phyloP scores from a whole-genome alignment of 2,329 filamentous ascomycete genomes.

The Alternaria burnsii region DNA sequence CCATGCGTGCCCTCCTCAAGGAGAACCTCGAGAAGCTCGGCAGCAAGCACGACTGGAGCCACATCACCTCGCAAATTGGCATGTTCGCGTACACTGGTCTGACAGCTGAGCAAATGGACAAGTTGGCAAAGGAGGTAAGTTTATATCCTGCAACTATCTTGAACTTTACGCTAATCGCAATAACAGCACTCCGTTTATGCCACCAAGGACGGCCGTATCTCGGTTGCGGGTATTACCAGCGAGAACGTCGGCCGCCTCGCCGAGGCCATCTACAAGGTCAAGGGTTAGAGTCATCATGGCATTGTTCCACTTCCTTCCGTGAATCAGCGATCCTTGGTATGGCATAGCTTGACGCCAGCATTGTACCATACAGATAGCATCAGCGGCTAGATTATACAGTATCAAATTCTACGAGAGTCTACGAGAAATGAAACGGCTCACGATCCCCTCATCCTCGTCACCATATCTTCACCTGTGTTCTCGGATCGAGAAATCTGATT shows the following conservation, averaged over 20 bases:
- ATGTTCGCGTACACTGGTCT: slow-evolving; percentile 99
- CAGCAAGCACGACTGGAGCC: slow-evolving; percentile 97
- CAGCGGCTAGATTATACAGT: slow-evolving; percentile 23
- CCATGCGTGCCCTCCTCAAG: slow-evolving; percentile 94
- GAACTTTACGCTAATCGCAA: slow-evolving; percentile 20
- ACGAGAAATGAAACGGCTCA: slow-evolving; percentile 18
- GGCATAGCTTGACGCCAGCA: slow-evolving; percentile 19
- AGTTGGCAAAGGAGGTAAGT: slow-evolving; percentile 81
- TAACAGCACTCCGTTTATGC: slow-evolving; percentile 88
- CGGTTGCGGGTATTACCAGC: slow-evolving; percentile 82
- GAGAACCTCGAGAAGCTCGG: slow-evolving; percentile 93
- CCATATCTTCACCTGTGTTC: neutral
- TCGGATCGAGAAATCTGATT: slow-evolving; percentile 2
- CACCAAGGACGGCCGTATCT: slow-evolving; percentile 90
- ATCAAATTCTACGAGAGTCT: slow-evolving; percentile 16
- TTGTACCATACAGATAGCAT: slow-evolving; percentile 21
- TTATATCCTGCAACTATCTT: neutral
- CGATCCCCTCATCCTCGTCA: slow-evolving; percentile 2
- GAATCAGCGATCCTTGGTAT: slow-evolving; percentile 13
- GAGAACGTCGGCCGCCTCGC: slow-evolving; percentile 82
- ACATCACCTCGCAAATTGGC: slow-evolving; percentile 96
- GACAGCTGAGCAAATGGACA: slow-evolving; percentile 88
- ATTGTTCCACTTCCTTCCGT: slow-evolving; percentile 18
- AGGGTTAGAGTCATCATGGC: slow-evolving; percentile 58
- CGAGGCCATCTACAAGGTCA: slow-evolving; percentile 85